phyloP scores from a whole-genome alignment of 2,329 filamentous ascomycete genomes.

The Calonectria leucothoes region DNA sequence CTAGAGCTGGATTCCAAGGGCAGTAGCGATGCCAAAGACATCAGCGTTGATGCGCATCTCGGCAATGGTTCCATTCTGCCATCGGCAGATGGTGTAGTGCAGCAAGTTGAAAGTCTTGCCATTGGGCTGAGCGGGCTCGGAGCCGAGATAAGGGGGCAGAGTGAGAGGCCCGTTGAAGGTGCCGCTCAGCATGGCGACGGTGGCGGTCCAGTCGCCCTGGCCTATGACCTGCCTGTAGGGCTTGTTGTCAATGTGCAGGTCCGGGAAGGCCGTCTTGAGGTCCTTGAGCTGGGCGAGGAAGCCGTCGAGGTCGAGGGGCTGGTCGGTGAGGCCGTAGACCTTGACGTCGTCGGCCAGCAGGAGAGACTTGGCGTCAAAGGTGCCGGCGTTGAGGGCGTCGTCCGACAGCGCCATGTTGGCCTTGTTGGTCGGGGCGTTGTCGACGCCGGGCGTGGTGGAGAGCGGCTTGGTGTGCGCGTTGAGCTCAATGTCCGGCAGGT shows the following conservation, averaged over 20 bases:
- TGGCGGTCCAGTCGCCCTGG: constrained; percentile 8
- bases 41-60: not conserved
- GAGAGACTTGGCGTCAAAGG: not conserved
- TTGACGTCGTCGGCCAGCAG: not conserved
- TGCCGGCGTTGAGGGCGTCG: not conserved
- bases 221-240: not conserved
- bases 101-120: not conserved
- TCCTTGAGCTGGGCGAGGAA: not conserved
- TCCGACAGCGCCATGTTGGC: not conserved
- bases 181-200: not conserved
- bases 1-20: not conserved
- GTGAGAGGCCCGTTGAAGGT: not conserved
- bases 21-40: not conserved
- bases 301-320: not conserved
- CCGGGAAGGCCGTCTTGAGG: not conserved
- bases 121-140: not conserved
- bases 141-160: not conserved
- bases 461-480: not conserved
- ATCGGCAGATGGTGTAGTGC: constrained; percentile 2
- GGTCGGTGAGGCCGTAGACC: not conserved
- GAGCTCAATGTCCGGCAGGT: not conserved
- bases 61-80: not conserved
- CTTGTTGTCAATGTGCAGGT: not conserved
- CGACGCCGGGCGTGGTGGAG: not conserved
- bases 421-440: not conserved